phyloP scores from a whole-genome alignment of 2,329 filamentous ascomycete genomes.

The Sclerotinia glacialis region DNA sequence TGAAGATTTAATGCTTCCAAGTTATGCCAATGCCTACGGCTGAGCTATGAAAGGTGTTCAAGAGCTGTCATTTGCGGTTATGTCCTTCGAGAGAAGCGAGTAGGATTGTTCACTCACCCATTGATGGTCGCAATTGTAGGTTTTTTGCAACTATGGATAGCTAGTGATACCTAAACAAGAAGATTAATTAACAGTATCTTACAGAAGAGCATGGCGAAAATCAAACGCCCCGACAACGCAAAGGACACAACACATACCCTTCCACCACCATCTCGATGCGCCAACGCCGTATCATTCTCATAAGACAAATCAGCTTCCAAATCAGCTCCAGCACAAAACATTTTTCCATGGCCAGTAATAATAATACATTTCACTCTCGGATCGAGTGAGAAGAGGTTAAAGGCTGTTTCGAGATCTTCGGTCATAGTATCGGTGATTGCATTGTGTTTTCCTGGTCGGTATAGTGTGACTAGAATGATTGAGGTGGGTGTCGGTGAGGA shows the following conservation, averaged over 20 bases:
- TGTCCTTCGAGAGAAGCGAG: background rate
- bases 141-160: slow-evolving; percentile 56
- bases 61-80: no score
- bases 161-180: slow-evolving; percentile 46
- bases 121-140: slow-evolving; percentile 59
- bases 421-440: slow-evolving; percentile 67
- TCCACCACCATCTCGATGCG: slow-evolving; percentile 51
- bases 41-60: background rate
- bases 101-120: slow-evolving; percentile 39
- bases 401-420: slow-evolving; percentile 55
- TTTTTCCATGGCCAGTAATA: slow-evolving; percentile 50
- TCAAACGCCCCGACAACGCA: background rate
- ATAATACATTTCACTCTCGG: slow-evolving; percentile 54
- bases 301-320: slow-evolving; percentile 32
- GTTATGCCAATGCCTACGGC: slow-evolving; percentile 16
- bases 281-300: slow-evolving; percentile 26
- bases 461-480: slow-evolving; percentile 60
- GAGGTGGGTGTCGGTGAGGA: slow-evolving; percentile 55
- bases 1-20: background rate
- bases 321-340: slow-evolving; percentile 55
- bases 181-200: background rate
- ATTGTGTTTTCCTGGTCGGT: slow-evolving; percentile 65
- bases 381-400: slow-evolving; percentile 51
- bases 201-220: background rate
- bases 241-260: slow-evolving; percentile 6